Evolutionary conservation across 305 asterid species (phyloP), one percentile per base, ranked within the genome.

Genomic region (Ajuga reptans): DNA sequence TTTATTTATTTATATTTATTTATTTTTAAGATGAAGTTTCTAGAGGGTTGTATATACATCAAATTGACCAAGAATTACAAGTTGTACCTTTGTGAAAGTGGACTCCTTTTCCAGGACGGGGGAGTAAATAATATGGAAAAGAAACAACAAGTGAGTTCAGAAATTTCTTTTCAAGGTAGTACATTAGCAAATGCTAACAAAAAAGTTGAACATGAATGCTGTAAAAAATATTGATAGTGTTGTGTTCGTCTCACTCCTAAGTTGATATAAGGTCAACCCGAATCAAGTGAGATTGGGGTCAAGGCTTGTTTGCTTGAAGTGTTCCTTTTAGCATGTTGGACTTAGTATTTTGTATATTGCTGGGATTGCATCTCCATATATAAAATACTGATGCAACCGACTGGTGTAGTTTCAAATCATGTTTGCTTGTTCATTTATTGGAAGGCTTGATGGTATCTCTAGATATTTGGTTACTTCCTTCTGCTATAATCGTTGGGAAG

Each of bases 361-460:
- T 71, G 15, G 47, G 54, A 24, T 64, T 47, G 50, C 61, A 55
- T 55, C 70, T 18, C 1, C 60, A 24, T 15, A 6, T 24, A 43
- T 62, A 14, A 45, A 33, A 14, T 64, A 14, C 9, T 47, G 56
- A 27, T 11, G 5, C 9, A 70, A 47, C 61, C 43, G 31, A 29
- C 9, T 68, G 55, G 37, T 36, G 34, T 9, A 52, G 31, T 55
- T 42, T 56, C 55, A 56, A 10, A 34, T 56, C 8, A 10, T 9
- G 17, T 33, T 7, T 69, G 15, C 39, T 45, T 14, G 66, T 69
- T 41, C 57, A 69, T 50, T 63, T 8, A 46, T 55, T 37, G 63
- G 17, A 62, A 34, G 57, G 65, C 15, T 74, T 58, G 15, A 68
- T 68, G 66, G 24, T 5, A 59, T 74, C 73, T 52, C 42, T 41